Conservation (phyloP, 352 stramenopile species). For the Sclerospora graminicola region DNA sequence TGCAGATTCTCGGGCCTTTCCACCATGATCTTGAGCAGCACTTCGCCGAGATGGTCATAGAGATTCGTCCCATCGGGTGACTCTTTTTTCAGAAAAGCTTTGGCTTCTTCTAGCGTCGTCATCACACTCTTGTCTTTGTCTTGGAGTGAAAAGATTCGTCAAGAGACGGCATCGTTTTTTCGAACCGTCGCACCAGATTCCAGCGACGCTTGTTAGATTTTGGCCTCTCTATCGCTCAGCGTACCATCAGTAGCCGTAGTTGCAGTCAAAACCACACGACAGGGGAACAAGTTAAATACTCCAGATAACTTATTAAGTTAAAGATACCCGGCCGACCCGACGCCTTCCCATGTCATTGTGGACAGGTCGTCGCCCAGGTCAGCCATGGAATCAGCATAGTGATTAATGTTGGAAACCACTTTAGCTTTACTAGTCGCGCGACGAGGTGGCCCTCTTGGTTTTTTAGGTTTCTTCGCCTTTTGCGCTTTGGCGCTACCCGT, state of each 20-base stretch:
- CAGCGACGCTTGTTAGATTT: too few relatives aligned
- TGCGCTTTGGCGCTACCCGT: conserved; percentile 8
- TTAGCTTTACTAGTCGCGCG: conserved; percentile 23
- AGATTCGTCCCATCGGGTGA: too few relatives aligned
- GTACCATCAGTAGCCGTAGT: not conserved
- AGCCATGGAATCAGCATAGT: conserved; percentile 42
- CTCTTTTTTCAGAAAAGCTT: too few relatives aligned
- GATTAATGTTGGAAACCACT: conserved; percentile 25
- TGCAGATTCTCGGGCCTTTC: conserved; percentile 79
- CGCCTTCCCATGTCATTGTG: conserved; percentile 65
- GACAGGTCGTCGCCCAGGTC: conserved; percentile 45
- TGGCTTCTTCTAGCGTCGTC: too few relatives aligned
- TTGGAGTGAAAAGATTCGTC: too few relatives aligned
- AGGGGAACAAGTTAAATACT: conserved; percentile 1
- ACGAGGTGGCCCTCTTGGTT: conserved; percentile 13
- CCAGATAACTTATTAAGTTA: conserved; percentile 23
- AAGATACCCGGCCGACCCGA: conserved; percentile 52
- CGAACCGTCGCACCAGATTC: too few relatives aligned
- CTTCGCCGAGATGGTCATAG: too few relatives aligned
- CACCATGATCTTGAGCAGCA: conserved; percentile 78
- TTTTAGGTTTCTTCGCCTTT: conserved; percentile 20
- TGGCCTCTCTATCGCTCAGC: too few relatives aligned
- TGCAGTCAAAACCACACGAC: not conserved
- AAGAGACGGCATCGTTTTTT: too few relatives aligned
- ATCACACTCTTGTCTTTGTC: too few relatives aligned